Conservation (phyloP, 805 yeast genomes). For the Isabelozyma rhagii region DNA sequence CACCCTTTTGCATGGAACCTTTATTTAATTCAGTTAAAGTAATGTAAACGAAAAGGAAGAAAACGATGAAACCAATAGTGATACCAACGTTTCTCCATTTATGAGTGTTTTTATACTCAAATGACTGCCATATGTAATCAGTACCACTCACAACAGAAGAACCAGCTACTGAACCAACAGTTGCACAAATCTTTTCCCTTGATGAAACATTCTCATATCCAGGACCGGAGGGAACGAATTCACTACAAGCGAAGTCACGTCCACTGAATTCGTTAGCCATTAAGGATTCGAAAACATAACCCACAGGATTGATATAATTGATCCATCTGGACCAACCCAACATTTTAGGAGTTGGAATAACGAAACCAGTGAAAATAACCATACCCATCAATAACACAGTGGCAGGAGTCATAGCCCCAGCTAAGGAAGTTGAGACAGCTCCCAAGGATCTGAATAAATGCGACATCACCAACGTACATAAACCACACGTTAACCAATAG, state of each 20-base stretch:
- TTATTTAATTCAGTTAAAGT: constrained; percentile 35
- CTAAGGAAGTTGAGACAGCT: constrained; percentile 37
- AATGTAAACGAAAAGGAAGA: constrained; percentile 36
- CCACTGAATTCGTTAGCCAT: constrained; percentile 65
- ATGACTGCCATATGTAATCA: constrained; percentile 47
- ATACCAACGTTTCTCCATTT: constrained; percentile 83
- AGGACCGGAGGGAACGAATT: constrained; percentile 60
- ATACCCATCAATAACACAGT: constrained; percentile 47
- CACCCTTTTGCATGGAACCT: constrained; percentile 46
- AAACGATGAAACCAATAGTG: constrained; percentile 48
- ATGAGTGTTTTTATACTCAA: constrained; percentile 52
- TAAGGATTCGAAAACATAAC: constrained; percentile 52
- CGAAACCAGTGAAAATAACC: constrained; percentile 53
- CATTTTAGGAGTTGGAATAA: constrained; percentile 41
- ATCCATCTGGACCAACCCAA: constrained; percentile 67
- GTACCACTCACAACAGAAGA: constrained; percentile 54
- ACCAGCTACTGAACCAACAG: constrained; percentile 61
- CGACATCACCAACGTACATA: constrained; percentile 37
- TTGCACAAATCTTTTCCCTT: constrained; percentile 50
- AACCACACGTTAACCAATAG: constrained; percentile 29
- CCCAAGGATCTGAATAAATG: constrained; percentile 41
- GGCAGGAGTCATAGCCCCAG: constrained; percentile 46
- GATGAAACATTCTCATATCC: constrained; percentile 40
- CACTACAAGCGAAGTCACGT: constrained; percentile 51
- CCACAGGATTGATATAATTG: constrained; percentile 40